A percentile compares a stretch with the other conserved stretches of the same genome.
Evolutionary conservation across 805 yeast species (phyloP).

Genomic region (Schwanniomyces yamadae): DNA sequence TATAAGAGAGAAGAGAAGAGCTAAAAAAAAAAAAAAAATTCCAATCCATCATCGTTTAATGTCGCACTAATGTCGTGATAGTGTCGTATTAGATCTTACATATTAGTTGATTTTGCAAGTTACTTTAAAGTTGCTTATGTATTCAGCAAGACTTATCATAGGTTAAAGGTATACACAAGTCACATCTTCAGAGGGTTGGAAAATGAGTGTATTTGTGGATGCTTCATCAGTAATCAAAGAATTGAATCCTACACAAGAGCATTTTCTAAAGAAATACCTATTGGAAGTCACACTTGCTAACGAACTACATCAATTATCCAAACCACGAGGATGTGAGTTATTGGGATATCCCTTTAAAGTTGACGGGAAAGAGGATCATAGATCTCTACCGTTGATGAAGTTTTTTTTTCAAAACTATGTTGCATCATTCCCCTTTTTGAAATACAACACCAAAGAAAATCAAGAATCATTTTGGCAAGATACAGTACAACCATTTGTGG

Average conservation of each 20-base stretch:
- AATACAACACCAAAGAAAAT: slow-evolving; percentile 45
- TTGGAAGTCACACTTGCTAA: slow-evolving; percentile 57
- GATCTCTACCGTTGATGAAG: slow-evolving; percentile 64
- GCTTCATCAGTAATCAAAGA: too few relatives aligned
- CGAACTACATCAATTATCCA: slow-evolving; percentile 62
- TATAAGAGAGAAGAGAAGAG: too few relatives aligned
- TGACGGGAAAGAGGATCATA: slow-evolving; percentile 18
- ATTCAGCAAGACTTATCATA: too few relatives aligned
- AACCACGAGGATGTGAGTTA: slow-evolving; percentile 59
- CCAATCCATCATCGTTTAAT: too few relatives aligned
- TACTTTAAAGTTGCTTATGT: too few relatives aligned
- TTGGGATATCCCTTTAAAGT: slow-evolving; percentile 77
- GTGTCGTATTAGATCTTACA: too few relatives aligned
- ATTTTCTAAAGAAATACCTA: slow-evolving; percentile 81
- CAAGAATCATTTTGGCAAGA: slow-evolving; percentile 67
- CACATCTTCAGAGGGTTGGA: too few relatives aligned
- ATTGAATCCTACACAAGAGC: slow-evolving; percentile 83
- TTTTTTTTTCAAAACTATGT: slow-evolving; percentile 65
- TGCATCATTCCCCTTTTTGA: slow-evolving; percentile 72
- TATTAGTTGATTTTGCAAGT: too few relatives aligned
- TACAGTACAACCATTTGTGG: slow-evolving; percentile 78
- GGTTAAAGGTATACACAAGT: too few relatives aligned
- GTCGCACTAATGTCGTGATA: too few relatives aligned
- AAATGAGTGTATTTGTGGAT: too few relatives aligned
- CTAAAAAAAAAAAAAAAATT: too few relatives aligned